Conservation (phyloP, 768 basidiomycete species). For the Grammothele lineata region DNA sequence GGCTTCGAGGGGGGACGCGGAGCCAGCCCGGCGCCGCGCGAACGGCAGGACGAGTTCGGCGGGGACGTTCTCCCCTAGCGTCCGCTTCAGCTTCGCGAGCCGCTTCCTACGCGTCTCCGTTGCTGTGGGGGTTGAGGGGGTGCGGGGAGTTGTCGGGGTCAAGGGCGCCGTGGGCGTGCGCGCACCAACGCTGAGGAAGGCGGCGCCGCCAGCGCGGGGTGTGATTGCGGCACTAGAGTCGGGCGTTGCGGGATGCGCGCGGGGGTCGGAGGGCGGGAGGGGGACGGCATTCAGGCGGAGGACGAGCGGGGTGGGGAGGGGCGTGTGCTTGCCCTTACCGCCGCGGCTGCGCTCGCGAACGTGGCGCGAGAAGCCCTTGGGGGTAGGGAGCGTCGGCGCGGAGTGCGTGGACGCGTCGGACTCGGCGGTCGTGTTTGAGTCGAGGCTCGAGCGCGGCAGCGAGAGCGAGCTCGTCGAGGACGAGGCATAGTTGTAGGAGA, state of each 20-base stretch:
- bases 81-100: slow-evolving; percentile 55
- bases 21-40: not conserved
- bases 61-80: slow-evolving; percentile 57
- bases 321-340: slow-evolving; percentile 9
- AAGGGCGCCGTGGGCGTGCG: slow-evolving; percentile 1
- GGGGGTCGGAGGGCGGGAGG: slow-evolving; percentile 23
- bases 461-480: slow-evolving; percentile 21
- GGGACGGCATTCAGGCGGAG: slow-evolving; percentile 28
- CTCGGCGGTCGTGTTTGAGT: slow-evolving; percentile 12
- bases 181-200: slow-evolving; percentile 4
- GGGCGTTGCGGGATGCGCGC: slow-evolving; percentile 35
- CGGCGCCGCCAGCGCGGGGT: not conserved
- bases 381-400: slow-evolving; percentile 5
- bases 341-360: slow-evolving; percentile 10
- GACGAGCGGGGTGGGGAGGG: slow-evolving; percentile 27
- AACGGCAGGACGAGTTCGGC: slow-evolving; percentile 44
- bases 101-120: slow-evolving; percentile 39
- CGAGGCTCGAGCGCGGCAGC: slow-evolving; percentile 20
- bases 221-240: slow-evolving; percentile 14
- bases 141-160: slow-evolving; percentile 15
- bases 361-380: slow-evolving; percentile 16
- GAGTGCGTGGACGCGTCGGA: slow-evolving; percentile 1
- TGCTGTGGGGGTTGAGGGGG: slow-evolving; percentile 25
- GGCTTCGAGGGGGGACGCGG: not conserved
- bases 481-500: slow-evolving; percentile 14